Conservation (phyloP, 306 rosid genomes). For the Cicer arietinum region DNA sequence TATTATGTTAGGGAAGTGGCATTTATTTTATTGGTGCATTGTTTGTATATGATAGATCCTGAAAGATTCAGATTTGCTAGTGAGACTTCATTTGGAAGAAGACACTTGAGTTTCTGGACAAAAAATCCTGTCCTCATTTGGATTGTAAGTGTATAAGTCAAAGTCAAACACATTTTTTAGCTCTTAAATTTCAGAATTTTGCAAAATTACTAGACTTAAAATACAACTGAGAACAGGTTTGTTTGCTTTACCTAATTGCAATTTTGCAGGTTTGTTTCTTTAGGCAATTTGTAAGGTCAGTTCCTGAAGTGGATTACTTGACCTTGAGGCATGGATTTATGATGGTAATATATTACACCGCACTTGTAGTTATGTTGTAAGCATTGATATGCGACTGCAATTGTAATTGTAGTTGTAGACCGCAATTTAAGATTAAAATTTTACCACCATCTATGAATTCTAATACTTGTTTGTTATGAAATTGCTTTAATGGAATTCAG, state of each 20-base stretch:
- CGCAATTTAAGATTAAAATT: too few species aligned
- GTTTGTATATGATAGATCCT: constrained; percentile 60
- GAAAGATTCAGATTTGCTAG: constrained; percentile 88
- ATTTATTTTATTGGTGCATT: constrained; percentile 3
- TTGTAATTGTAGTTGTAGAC: too few species aligned
- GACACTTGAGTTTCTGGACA: constrained; percentile 85
- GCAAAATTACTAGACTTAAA: neutral
- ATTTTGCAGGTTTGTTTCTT: constrained; percentile 67
- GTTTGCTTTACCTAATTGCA: neutral
- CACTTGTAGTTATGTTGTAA: too few species aligned
- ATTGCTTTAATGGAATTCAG: neutral
- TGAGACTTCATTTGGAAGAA: constrained; percentile 91
- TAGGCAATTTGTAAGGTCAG: constrained; percentile 88
- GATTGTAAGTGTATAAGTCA: constrained; percentile 64
- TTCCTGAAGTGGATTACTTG: constrained; percentile 91
- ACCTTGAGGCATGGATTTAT: constrained; percentile 92
- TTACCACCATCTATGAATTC: too few species aligned
- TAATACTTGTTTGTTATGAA: constrained; percentile 2
- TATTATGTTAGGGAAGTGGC: neutral
- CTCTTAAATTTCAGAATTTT: neutral
- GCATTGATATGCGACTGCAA: too few species aligned
- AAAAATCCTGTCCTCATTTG: constrained; percentile 69
- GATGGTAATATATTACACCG: constrained; percentile 48
- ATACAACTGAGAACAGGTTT: too few species aligned
- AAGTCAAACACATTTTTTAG: constrained; percentile 6